Conservation (phyloP, 2,329 filamentous ascomycete species). For the Fusarium odoratissimum region DNA sequence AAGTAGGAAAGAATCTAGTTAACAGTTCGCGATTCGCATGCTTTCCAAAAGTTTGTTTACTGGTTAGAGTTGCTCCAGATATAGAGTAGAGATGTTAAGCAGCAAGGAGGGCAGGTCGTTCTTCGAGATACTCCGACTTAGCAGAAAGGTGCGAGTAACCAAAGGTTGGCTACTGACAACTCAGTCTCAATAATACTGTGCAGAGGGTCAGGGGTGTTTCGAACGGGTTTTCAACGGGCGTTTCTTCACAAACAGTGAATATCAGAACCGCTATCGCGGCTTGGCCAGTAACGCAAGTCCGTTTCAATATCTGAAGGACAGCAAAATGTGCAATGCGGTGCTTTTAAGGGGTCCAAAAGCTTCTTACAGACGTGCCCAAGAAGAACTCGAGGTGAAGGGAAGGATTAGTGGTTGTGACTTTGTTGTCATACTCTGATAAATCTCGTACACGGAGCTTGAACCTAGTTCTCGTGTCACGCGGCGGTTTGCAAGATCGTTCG, state of each 20-base stretch:
- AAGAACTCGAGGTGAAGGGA: not conserved
- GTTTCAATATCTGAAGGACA: slow-evolving; percentile 30
- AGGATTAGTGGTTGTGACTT: slow-evolving; percentile 13
- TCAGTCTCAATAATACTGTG: slow-evolving; percentile 2
- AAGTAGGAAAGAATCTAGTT: slow-evolving; percentile 3
- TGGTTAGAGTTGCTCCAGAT: slow-evolving; percentile 11
- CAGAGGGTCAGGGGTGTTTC: slow-evolving; percentile 21
- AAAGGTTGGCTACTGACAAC: slow-evolving; percentile 1
- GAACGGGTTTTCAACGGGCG: slow-evolving; percentile 27
- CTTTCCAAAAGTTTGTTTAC: slow-evolving; percentile 25
- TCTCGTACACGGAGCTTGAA: slow-evolving; percentile 32
- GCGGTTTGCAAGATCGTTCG: slow-evolving; percentile 36
- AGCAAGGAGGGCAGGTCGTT: slow-evolving; percentile 10
- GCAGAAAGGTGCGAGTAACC: slow-evolving; percentile 14
- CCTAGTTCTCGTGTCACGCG: slow-evolving; percentile 31
- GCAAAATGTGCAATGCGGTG: slow-evolving; percentile 24
- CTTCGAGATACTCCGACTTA: slow-evolving; percentile 13
- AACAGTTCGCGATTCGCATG: slow-evolving; percentile 38
- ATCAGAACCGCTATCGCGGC: slow-evolving; percentile 20
- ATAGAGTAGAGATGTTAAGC: slow-evolving; percentile 6
- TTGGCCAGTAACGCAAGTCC: slow-evolving; percentile 28
- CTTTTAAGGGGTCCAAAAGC: slow-evolving; percentile 1
- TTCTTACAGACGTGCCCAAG: not conserved
- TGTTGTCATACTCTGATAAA: slow-evolving; percentile 23
- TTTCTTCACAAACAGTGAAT: slow-evolving; percentile 27